A percentile compares a stretch with the other conserved stretches of the same genome.
phyloP scores from a whole-genome alignment of 176 grass and related monocot genomes.

The Oryza glumipatula region DNA sequence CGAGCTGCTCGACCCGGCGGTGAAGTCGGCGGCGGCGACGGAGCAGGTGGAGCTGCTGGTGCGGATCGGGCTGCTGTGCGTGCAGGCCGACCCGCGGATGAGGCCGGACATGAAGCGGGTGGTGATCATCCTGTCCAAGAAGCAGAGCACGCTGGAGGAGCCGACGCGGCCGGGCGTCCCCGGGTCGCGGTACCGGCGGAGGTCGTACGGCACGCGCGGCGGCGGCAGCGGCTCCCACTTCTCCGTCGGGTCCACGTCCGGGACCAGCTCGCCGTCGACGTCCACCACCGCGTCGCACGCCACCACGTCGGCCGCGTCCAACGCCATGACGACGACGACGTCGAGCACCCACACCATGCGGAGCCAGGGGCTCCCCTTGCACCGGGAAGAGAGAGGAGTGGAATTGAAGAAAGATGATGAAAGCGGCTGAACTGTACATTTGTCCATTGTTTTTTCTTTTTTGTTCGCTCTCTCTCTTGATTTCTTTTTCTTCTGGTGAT shows the following conservation, averaged over 20 bases:
- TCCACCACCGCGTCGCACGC: slow-evolving; percentile 36
- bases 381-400: slow-evolving; percentile 30
- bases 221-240: slow-evolving; percentile 38
- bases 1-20: slow-evolving; percentile 68
- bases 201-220: slow-evolving; percentile 28
- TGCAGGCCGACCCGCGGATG: slow-evolving; percentile 71
- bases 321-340: slow-evolving; percentile 54
- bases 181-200: slow-evolving; percentile 60
- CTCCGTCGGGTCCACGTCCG: slow-evolving; percentile 56
- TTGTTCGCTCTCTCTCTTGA: not conserved
- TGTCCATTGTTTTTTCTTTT: slow-evolving; percentile 20
- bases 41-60: slow-evolving; percentile 77
- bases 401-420: not conserved
- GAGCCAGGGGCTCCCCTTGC: slow-evolving; percentile 45
- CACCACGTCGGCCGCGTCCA: slow-evolving; percentile 47
- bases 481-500: not conserved
- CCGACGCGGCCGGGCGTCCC: slow-evolving; percentile 68
- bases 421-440: slow-evolving; percentile 23
- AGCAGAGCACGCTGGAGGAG: slow-evolving; percentile 72
- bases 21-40: slow-evolving; percentile 49
- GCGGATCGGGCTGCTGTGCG: slow-evolving; percentile 82
- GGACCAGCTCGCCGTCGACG: slow-evolving; percentile 55
- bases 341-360: slow-evolving; percentile 48
- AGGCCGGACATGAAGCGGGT: slow-evolving; percentile 93
- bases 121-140: slow-evolving; percentile 78